Conservation (phyloP, 148 eudicot species). For the Bassia scoparia region DNA sequence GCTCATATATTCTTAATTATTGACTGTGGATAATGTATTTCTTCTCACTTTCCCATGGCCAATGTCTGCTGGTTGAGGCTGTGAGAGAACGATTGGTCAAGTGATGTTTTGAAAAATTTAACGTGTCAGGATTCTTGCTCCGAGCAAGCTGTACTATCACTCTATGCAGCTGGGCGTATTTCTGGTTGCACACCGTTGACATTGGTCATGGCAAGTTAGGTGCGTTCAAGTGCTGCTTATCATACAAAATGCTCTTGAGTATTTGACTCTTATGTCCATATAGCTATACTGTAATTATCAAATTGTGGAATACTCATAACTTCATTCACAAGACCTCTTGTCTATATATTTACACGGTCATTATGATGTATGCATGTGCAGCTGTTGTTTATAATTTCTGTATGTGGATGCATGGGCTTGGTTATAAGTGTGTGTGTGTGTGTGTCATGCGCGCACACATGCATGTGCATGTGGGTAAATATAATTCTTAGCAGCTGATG, state of each 20-base stretch:
- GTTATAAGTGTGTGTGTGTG: not conserved
- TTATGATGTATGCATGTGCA: too few relatives aligned
- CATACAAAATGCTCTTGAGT: constrained; percentile 9
- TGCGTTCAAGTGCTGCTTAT: constrained; percentile 15
- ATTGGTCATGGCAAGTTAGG: constrained; percentile 98
- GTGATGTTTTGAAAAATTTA: constrained; percentile 97
- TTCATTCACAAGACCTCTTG: not conserved
- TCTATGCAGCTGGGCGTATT: constrained; percentile 96
- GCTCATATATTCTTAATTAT: not conserved
- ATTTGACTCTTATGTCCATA: not conserved
- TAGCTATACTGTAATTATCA: not conserved
- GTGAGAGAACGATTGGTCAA: constrained; percentile 88
- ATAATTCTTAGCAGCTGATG: not conserved
- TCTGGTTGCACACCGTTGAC: constrained; percentile 98
- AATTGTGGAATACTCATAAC: not conserved
- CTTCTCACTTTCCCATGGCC: not conserved
- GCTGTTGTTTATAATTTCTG: not conserved
- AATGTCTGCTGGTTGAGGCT: constrained; percentile 38
- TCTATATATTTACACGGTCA: too few relatives aligned
- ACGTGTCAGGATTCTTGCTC: constrained; percentile 95
- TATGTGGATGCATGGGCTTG: not conserved
- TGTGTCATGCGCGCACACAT: not conserved
- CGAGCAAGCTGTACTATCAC: constrained; percentile 94
- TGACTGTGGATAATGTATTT: not conserved
- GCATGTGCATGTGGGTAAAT: not conserved